Evolutionary conservation across 768 basidiomycete genomes (phyloP).

Genomic region (Lactifluus volemus): DNA sequence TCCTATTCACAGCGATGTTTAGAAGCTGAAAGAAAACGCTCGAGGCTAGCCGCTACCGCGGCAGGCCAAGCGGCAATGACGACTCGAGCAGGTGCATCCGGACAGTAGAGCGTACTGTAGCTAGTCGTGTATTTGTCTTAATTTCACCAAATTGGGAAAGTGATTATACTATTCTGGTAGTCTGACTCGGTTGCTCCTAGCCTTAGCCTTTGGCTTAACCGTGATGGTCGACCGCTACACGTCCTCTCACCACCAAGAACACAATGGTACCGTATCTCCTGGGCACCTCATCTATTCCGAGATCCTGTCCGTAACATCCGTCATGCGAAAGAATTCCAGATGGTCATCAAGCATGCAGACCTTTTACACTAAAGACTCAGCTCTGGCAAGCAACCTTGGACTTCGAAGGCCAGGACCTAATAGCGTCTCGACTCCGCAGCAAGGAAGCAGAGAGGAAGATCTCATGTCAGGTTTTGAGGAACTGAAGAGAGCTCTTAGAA

Average conservation of each 20-base stretch:
- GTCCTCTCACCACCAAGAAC: background rate
- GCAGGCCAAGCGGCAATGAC: slow-evolving; percentile 87
- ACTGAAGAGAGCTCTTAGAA: slow-evolving; percentile 65
- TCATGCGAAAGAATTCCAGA: slow-evolving; percentile 96
- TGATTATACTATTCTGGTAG: slow-evolving; percentile 8
- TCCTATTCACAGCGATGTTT: slow-evolving; percentile 19
- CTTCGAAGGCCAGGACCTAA: slow-evolving; percentile 50
- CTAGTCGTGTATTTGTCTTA: background rate
- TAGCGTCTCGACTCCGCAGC: slow-evolving; percentile 36
- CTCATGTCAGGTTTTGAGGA: slow-evolving; percentile 88
- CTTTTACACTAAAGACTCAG: slow-evolving; percentile 50
- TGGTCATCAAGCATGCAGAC: slow-evolving; percentile 77
- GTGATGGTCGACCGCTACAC: slow-evolving; percentile 1
- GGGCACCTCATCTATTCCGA: slow-evolving; percentile 84
- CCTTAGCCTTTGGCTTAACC: background rate
- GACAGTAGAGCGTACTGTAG: slow-evolving; percentile 9
- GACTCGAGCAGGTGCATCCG: slow-evolving; percentile 41
- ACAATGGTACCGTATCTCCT: slow-evolving; percentile 33
- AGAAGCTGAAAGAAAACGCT: slow-evolving; percentile 94
- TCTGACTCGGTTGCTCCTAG: background rate
- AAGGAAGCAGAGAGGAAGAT: slow-evolving; percentile 63
- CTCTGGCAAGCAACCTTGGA: slow-evolving; percentile 66
- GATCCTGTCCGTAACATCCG: slow-evolving; percentile 82
- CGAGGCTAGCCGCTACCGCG: slow-evolving; percentile 83
- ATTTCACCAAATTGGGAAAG: background rate